Percentiles rank a stretch among this genome's conserved stretches.
Conservation (phyloP, 176 grass and related monocot genomes). For the Puya raimondii region DNA sequence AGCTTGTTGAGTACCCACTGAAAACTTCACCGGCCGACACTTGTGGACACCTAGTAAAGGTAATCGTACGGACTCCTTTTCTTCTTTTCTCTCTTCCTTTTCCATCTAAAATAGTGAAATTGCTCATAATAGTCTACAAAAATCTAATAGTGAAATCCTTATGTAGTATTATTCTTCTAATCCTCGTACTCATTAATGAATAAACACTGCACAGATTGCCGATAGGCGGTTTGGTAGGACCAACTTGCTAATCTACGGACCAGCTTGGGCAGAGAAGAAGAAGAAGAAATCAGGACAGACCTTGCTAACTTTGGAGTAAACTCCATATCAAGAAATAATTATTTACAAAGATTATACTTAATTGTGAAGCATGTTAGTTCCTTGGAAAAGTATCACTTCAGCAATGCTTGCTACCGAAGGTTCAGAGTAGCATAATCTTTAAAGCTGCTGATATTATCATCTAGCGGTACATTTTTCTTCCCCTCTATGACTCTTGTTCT, state of each 20-base stretch:
- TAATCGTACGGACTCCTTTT: not conserved
- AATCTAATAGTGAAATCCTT: no score
- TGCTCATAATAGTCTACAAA: not conserved
- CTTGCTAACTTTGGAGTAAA: slow-evolving; percentile 1
- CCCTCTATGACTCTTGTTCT: not conserved
- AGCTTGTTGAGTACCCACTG: slow-evolving; percentile 89
- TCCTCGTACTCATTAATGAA: not conserved
- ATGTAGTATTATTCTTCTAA: not conserved
- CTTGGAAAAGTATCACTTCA: not conserved
- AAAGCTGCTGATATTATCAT: not conserved
- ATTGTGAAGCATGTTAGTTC: not conserved
- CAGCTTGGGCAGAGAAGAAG: slow-evolving; percentile 84
- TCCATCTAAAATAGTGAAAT: not conserved
- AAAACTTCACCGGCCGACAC: slow-evolving; percentile 71
- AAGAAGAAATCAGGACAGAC: slow-evolving; percentile 37
- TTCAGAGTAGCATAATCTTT: not conserved
- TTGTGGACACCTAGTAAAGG: slow-evolving; percentile 71
- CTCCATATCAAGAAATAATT: slow-evolving; percentile 7
- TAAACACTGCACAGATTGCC: slow-evolving; percentile 51
- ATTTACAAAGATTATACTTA: not conserved
- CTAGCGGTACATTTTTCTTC: not conserved
- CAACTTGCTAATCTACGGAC: slow-evolving; percentile 89
- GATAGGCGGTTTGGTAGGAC: slow-evolving; percentile 93
- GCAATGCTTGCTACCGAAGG: not conserved
- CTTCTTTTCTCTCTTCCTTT: not conserved